Evolutionary conservation across 2,329 filamentous ascomycete genomes (phyloP).

Genomic region (Fusarium stilboides): DNA sequence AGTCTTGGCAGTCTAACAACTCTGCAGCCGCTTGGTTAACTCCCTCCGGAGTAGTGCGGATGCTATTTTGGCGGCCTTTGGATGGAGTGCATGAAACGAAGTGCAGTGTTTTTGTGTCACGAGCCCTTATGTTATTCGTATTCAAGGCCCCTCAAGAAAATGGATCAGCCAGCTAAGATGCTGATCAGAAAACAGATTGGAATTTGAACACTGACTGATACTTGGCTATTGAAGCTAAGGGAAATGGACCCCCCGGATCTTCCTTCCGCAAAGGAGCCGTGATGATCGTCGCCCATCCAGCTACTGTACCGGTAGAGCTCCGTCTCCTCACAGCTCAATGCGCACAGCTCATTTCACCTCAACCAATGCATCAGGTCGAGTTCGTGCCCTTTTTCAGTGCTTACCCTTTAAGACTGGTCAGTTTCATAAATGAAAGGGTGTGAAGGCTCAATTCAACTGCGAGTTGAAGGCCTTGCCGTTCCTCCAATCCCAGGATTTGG

Average conservation of each 20-base stretch:
- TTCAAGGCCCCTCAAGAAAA: conserved; percentile 17
- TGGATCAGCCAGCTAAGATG: not conserved
- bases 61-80: conserved; percentile 36
- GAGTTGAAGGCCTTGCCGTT: conserved; percentile 41
- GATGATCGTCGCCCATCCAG: conserved; percentile 40
- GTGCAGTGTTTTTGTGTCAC: conserved; percentile 26
- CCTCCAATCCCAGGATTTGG: conserved; percentile 38
- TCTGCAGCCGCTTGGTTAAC: conserved; percentile 33
- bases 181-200: not conserved
- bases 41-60: conserved; percentile 33
- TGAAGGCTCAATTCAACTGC: conserved; percentile 29
- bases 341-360: conserved; percentile 28
- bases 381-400: conserved; percentile 36
- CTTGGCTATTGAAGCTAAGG: conserved; percentile 9
- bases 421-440: conserved; percentile 21
- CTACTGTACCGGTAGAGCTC: no score
- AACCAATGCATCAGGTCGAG: conserved; percentile 40
- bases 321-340: conserved; percentile 30
- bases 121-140: conserved; percentile 32
- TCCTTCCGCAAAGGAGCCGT: conserved; percentile 41
- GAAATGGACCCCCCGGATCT: conserved; percentile 39
- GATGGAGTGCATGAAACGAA: conserved; percentile 34
- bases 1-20: conserved; percentile 29
- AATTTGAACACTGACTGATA: conserved; percentile 4
- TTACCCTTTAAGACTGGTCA: conserved; percentile 37